Evolutionary conservation across 495 filamentous ascomycete species (phyloP).

Genomic region (Endocarpon pusillum): DNA sequence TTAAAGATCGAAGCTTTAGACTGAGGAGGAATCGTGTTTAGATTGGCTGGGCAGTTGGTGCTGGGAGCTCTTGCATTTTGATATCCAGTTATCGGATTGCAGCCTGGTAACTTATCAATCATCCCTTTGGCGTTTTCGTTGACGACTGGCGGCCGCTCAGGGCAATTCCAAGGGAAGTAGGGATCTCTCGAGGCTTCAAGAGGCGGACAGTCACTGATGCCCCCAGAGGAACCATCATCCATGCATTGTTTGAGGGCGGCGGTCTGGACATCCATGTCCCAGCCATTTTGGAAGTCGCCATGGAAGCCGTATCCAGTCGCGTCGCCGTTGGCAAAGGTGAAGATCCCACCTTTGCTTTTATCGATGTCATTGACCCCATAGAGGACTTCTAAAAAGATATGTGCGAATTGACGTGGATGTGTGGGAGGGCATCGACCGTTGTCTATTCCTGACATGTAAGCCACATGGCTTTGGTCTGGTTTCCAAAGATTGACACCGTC

Average conservation of each 20-base stretch:
- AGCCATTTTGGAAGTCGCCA: conserved; percentile 32
- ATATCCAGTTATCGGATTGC: conserved; percentile 25
- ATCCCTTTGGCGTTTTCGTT: conserved; percentile 20
- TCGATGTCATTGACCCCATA: conserved; percentile 11
- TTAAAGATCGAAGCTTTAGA: background rate
- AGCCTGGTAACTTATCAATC: conserved; percentile 24
- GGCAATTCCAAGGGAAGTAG: conserved; percentile 4
- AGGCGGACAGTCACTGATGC: conserved; percentile 14
- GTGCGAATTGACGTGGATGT: conserved; percentile 21
- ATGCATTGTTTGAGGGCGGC: conserved; percentile 17
- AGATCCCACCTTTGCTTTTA: conserved; percentile 7
- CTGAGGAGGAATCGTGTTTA: too few relatives aligned
- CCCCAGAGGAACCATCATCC: conserved; percentile 7
- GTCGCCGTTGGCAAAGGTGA: conserved; percentile 22
- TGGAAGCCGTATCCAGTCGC: conserved; percentile 29
- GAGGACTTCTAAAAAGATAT: conserved; percentile 26
- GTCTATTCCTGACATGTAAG: conserved; percentile 19
- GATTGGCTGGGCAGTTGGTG: background rate
- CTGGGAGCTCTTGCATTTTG: conserved; percentile 7
- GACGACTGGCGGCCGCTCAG: conserved; percentile 13
- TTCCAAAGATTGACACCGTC: conserved; percentile 14
- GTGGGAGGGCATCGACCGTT: conserved; percentile 21
- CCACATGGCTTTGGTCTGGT: conserved; percentile 24
- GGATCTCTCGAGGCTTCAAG: conserved; percentile 12
- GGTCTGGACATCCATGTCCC: conserved; percentile 21